Conservation (phyloP, 768 basidiomycete species). For the Amanita inopinata region DNA sequence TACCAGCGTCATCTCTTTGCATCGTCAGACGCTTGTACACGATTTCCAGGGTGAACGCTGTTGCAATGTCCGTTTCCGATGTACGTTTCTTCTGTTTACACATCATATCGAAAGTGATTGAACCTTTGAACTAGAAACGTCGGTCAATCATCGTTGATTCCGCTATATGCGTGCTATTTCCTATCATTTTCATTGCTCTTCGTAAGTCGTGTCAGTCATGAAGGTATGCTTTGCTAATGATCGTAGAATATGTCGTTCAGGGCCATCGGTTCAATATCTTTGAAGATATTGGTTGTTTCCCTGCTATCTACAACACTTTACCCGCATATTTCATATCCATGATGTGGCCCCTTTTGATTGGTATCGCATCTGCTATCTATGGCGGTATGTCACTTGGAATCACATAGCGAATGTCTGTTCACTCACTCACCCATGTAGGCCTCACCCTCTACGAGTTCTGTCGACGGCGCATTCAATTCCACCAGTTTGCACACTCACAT, state of each 20-base stretch:
- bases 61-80: neutral
- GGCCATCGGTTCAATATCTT: slow-evolving; percentile 40
- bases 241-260: slow-evolving; percentile 41
- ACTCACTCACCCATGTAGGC: slow-evolving; percentile 2
- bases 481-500: slow-evolving; percentile 3
- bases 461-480: slow-evolving; percentile 7
- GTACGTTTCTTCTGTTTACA: too few relatives aligned
- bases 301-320: slow-evolving; percentile 29
- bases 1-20: slow-evolving; percentile 12
- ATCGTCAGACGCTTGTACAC: neutral
- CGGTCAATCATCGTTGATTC: slow-evolving; percentile 34
- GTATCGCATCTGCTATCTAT: slow-evolving; percentile 28
- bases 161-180: slow-evolving; percentile 35
- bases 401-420: neutral
- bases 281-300: slow-evolving; percentile 38
- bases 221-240: too few relatives aligned
- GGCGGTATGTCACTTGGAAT: slow-evolving; percentile 18
- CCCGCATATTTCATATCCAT: slow-evolving; percentile 24
- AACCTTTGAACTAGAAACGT: slow-evolving; percentile 14
- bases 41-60: neutral
- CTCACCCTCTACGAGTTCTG: slow-evolving; percentile 12
- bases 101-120: too few relatives aligned
- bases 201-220: slow-evolving; percentile 34
- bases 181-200: slow-evolving; percentile 34
- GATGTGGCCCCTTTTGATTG: slow-evolving; percentile 30